Percentiles rank a stretch among this genome's conserved stretches.
Conservation (phyloP, 2,329 filamentous ascomycete genomes). For the Pestalotiopsis sp. region DNA sequence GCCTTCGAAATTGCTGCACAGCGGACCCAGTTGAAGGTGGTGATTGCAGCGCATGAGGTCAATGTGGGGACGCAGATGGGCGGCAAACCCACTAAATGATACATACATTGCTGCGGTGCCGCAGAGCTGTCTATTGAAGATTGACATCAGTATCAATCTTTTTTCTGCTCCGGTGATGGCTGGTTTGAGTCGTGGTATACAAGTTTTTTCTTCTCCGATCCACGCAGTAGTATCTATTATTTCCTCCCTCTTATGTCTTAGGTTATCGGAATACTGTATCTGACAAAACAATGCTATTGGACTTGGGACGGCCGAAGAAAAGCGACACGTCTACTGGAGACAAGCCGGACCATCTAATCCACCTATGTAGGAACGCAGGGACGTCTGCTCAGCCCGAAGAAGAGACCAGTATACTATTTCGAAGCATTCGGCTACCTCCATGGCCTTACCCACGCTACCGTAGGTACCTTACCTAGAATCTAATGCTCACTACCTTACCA, state of each 20-base stretch:
- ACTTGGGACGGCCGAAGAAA: too few species aligned
- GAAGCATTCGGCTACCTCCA: not conserved
- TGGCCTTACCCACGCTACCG: not conserved
- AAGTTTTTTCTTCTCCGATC: not conserved
- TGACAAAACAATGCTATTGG: too few species aligned
- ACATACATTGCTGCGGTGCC: not conserved
- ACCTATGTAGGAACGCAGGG: too few species aligned
- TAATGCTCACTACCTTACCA: not conserved
- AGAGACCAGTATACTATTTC: not conserved
- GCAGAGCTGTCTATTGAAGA: not conserved
- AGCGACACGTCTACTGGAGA: too few species aligned
- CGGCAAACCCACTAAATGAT: not conserved
- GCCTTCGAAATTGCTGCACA: slow-evolving; percentile 4
- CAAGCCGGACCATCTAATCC: too few species aligned
- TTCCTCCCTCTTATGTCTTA: too few species aligned
- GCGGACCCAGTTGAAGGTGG: not conserved
- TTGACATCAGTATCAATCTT: not conserved
- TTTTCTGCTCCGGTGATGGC: not conserved
- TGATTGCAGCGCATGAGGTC: slow-evolving; percentile 4
- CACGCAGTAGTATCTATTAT: too few species aligned
- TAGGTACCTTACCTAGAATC: not conserved
- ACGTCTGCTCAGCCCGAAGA: too few species aligned
- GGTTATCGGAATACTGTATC: too few species aligned
- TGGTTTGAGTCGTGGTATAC: not conserved
- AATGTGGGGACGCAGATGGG: not conserved